phyloP scores from a whole-genome alignment of 352 stramenopile species.

The Phytopythium helicoides region DNA sequence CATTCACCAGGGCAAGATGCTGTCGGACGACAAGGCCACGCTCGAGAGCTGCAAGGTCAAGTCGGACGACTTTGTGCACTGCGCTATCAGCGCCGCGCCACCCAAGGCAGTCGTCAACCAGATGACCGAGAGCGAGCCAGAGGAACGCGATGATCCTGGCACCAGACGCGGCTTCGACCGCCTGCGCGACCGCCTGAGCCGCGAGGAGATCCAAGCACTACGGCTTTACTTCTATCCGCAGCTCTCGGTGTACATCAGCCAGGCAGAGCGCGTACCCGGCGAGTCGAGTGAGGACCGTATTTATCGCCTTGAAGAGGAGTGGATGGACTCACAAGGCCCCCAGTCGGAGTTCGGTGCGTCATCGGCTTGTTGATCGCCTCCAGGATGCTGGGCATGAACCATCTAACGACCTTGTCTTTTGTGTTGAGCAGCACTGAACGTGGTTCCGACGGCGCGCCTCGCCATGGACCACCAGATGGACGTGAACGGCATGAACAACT shows the following conservation, averaged over 20 bases:
- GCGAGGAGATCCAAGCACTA: slow-evolving; percentile 83
- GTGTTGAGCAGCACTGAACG: slow-evolving; percentile 61
- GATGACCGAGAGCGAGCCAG: slow-evolving; percentile 37
- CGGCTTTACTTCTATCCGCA: slow-evolving; percentile 87
- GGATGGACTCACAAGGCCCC: slow-evolving; percentile 84
- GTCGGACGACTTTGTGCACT: slow-evolving; percentile 84
- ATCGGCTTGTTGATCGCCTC: not conserved
- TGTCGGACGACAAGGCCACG: slow-evolving; percentile 78
- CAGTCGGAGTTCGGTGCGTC: slow-evolving; percentile 84
- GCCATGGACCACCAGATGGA: slow-evolving; percentile 84
- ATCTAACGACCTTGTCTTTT: not conserved
- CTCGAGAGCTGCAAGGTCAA: slow-evolving; percentile 77
- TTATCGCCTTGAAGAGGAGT: slow-evolving; percentile 87
- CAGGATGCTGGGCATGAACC: not conserved
- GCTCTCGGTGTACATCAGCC: slow-evolving; percentile 80
- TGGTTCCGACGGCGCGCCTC: slow-evolving; percentile 63
- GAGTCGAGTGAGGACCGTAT: slow-evolving; percentile 87
- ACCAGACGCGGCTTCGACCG: slow-evolving; percentile 71
- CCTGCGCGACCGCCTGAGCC: slow-evolving; percentile 76
- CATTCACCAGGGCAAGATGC: slow-evolving; percentile 88
- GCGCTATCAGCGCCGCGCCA: slow-evolving; percentile 75
- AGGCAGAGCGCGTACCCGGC: slow-evolving; percentile 66
- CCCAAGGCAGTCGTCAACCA: slow-evolving; percentile 79
- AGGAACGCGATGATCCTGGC: slow-evolving; percentile 61
- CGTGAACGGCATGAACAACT: slow-evolving; percentile 80